Evolutionary conservation across 2,329 filamentous ascomycete genomes (phyloP).

Genomic region (Hymenoscyphus occultus): DNA sequence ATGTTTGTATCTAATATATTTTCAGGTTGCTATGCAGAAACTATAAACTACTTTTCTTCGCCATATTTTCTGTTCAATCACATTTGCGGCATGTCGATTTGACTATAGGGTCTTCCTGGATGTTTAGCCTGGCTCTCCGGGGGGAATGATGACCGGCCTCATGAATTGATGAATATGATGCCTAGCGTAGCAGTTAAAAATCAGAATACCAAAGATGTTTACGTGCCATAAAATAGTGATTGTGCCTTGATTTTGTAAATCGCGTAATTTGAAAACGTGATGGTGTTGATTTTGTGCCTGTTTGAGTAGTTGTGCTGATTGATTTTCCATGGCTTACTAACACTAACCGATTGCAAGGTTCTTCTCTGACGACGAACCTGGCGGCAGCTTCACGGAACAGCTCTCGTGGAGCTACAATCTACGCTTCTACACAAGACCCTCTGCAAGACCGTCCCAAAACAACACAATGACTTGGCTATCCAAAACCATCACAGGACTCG

Average conservation of each 20-base stretch:
- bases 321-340: conserved; percentile 2
- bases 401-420: not conserved
- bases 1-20: conserved; percentile 22
- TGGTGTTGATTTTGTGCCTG: not conserved
- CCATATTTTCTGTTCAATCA: conserved; percentile 23
- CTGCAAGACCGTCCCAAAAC: not conserved
- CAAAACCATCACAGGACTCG: conserved; percentile 67
- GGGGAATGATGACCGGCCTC: conserved; percentile 24
- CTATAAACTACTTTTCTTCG: conserved; percentile 55
- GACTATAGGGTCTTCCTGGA: conserved; percentile 28
- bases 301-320: not conserved
- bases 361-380: not conserved
- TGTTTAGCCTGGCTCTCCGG: conserved; percentile 22
- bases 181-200: conserved; percentile 31
- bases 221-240: conserved; percentile 6
- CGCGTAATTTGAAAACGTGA: not conserved
- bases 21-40: conserved; percentile 78
- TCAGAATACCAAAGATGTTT: conserved; percentile 24
- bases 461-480: conserved; percentile 67
- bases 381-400: not conserved
- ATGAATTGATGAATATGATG: conserved; percentile 35
- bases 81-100: conserved; percentile 27
- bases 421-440: not conserved
- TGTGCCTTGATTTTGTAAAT: not conserved
- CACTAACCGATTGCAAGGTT: not conserved